Evolutionary conservation across 2,329 filamentous ascomycete species (phyloP), one percentile per base, ranked within the genome.

Genomic region (Ascochyta rabiei): DNA sequence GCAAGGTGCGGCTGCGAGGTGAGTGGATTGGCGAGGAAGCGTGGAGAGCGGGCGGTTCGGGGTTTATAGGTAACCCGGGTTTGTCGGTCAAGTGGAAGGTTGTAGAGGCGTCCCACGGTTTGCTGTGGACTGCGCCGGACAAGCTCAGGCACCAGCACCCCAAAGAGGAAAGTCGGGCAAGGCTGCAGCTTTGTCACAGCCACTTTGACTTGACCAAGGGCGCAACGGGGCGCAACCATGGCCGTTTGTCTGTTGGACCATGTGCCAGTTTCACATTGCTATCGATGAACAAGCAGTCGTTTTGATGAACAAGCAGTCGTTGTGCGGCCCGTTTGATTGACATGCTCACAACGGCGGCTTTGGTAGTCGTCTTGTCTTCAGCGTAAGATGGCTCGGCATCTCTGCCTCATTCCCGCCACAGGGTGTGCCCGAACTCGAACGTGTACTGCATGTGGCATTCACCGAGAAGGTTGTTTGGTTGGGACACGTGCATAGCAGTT

Each of bases 1-100:
- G 56, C 7, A 41, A 33, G 12, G 15, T 24, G 40, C 9, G 18
- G 34, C 23, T 44, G 43, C 30, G 48, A 37, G 37, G 28, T 34
- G 24, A 34, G 35, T 50, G 34, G 56, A 34, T 44, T 35, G 44
- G 43, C 26, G 26, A 38, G 38, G 30, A 58, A 46, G 56, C 52
- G 46, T 24, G 34, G 43, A 54, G 21, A 47, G 39, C 21, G 24
- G 52, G 43, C 42, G 49, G 12, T 33, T 31, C 18, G 42, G 35
- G 34, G 35, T 39, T 60, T 64, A 62, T 63, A 63, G 53, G 59
- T 37, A n/a, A 19, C 30, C 46, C 24, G 41, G 37, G 30, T 35
- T 47, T 33, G 46, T 38, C 37, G 35, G 54, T 48, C 26, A 53
- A 34, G 16, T 31, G 52, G 21, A 43, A 46, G 57, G 18, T 23